Base-by-base conservation (phyloP, 805 yeast species). In the Lipomyces yamanashiensis region DNA sequence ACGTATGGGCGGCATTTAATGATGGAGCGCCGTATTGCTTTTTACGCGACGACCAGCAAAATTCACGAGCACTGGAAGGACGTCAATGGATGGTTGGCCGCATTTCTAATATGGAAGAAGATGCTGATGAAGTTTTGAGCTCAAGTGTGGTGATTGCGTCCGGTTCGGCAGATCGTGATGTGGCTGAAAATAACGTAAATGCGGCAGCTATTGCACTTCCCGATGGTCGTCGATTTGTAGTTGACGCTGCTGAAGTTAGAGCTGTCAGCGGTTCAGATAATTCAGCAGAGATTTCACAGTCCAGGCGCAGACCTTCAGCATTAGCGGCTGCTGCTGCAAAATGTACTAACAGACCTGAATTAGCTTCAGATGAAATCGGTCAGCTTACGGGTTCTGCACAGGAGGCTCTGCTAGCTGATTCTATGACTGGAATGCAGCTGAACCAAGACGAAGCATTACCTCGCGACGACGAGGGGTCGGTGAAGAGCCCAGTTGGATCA, bases 1-100 rank as follows among this genome's bases (percentile, higher is more conserved):
- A 75, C 45, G 91, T 93, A 0, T 93, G 98, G 98, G 97, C 97
- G 0, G 96, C 96, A 0, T 93, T 93, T 78, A 92, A 95, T 68
- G 84, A 89, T 61, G 96, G 93, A 1, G 87, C 90, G 0, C 95
- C 96, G 0, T 92, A 92, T 73, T 92, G 85, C 74, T 87, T 92
- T 71, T 77, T 93, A 67, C 84, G 85, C 57, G 78, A 80, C 53
- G 76, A 76, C 13, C 73, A 79, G 15, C 41, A 37, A 37, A 71
- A 71, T 0, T 10, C 58, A 45, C 71, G 63, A 23, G 69, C 71
- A 37, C 70, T 80, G 23, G 69, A 73, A 21, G 74, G 74, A 10
- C 84, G 87, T 59, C 97, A 92, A 68, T 93, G 97, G 93, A 81
- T 92, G 71, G 87, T 93, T 40, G 96, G 89, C 0, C 78, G 88